Base-by-base conservation (phyloP, 306 rosid genomes). In the Dryas octopetala region DNA sequence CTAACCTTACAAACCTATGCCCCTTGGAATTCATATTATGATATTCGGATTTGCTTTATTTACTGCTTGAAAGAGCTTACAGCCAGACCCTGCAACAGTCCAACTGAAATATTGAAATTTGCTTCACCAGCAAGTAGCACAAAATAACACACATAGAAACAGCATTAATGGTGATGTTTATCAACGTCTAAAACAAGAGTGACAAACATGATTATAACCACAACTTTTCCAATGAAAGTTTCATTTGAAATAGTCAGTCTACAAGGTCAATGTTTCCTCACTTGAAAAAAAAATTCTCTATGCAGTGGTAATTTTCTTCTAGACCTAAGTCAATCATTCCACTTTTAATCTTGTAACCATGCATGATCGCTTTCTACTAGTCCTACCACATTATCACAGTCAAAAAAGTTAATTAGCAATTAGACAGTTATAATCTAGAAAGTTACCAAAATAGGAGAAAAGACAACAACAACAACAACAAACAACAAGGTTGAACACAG, bases 1-100 rank as follows among this genome's bases (percentile, higher is more conserved):
- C 91, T 68, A 78, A 93, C 98, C 97, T 93, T 53, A 86, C 88
- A 89, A 80, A 84, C 71, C 75, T 86, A 19, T 52, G 66, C 72
- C 74, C 83, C 81, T 62, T 78, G 46, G 72, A 6, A 48, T 73
- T 62, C 96, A 93, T 89, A 47, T 60, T 64, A 5, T 52, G 57
- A 32, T 46, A 10, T 46, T 48, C 45, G 8, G 48, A 49, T 47
- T 26, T 9, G 45, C 47, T 48, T 16, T 48, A 23, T 15, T 5
- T 32, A 46, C 40, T 47, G 64, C 32, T 60, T 70, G 9, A 32
- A 44, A 9, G 16, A 26, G 66, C 41, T 52, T 19, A 60, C 48
- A 58, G 43, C 58, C 55, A 60, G 48, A 19, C 62, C 49, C 82
- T 74, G 85, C 66, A 82, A 59, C 40, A 50, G 4, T n/a, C 46